These are phyloP conservation scores for Leucaena leucocephala DNA, from an alignment of 306 rosid species.

Conservation along the genomic window DNA sequence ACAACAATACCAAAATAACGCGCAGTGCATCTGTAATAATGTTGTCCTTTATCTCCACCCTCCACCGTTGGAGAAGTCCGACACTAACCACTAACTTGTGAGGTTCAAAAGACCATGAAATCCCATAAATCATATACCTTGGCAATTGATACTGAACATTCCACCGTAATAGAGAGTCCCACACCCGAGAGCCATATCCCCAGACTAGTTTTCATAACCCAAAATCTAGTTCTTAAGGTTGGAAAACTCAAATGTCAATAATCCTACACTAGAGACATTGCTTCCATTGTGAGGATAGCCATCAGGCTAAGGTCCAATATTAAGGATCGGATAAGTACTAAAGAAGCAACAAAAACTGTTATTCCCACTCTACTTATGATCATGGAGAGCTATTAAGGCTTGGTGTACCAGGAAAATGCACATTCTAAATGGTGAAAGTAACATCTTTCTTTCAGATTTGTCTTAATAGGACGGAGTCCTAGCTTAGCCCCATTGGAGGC, in stretches of 20 bases:
- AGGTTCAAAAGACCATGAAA: background rate
- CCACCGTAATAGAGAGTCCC: background rate
- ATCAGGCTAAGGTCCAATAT: background rate
- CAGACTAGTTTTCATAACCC: background rate
- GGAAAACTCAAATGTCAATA: background rate
- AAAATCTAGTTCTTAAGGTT: background rate
- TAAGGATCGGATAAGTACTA: background rate
- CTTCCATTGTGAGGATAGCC: background rate
- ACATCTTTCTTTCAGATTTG: background rate
- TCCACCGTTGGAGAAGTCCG: background rate
- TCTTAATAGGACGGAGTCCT: no score
- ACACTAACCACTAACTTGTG: background rate
- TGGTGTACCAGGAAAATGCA: background rate
- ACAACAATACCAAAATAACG: background rate
- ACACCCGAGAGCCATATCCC: background rate
- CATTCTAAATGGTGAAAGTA: background rate
- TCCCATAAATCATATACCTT: background rate
- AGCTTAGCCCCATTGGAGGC: no score
- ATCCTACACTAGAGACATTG: background rate
- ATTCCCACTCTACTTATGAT: background rate
- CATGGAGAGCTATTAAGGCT: background rate
- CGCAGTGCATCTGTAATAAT: background rate
- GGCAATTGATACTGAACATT: background rate
- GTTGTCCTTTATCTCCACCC: background rate
- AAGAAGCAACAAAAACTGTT: background rate